These are phyloP conservation scores for Stagonosporopsis rhizophila DNA, from an alignment of 2,329 filamentous ascomycete species.

Conservation along the genomic window DNA sequence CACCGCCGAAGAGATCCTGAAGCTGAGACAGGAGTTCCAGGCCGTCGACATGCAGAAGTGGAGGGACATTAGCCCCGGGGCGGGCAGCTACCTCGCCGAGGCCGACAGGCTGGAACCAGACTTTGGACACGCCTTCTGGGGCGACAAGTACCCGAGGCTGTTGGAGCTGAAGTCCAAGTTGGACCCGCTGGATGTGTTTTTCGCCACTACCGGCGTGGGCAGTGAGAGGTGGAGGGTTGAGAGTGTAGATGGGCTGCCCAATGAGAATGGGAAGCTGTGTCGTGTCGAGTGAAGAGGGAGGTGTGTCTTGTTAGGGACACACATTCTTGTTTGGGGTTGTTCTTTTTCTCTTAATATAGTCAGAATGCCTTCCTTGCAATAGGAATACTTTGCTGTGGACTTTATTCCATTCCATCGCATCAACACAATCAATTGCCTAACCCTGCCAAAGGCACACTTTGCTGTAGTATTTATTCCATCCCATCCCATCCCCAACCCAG, in stretches of 20 bases:
- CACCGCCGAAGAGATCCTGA: conserved; percentile 25
- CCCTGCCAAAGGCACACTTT: too few species aligned
- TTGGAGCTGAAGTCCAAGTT: conserved; percentile 34
- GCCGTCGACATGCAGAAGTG: conserved; percentile 27
- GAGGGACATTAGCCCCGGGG: conserved; percentile 31
- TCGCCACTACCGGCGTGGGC: conserved; percentile 41
- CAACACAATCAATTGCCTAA: too few species aligned
- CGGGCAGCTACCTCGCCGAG: conserved; percentile 40
- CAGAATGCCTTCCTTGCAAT: too few species aligned
- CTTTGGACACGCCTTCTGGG: conserved; percentile 41
- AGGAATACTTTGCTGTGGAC: too few species aligned
- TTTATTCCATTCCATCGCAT: too few species aligned
- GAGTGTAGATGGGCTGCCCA: conserved; percentile 43
- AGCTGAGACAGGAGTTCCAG: conserved; percentile 21
- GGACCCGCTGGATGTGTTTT: conserved; percentile 48
- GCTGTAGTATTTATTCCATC: too few species aligned
- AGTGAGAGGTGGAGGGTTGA: conserved; percentile 47
- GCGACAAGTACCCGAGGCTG: conserved; percentile 36
- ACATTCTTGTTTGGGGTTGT: too few species aligned
- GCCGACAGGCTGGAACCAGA: conserved; percentile 34
- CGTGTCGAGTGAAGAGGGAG: conserved; percentile 25
- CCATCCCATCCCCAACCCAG: too few species aligned
- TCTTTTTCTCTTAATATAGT: too few species aligned
- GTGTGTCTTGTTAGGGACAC: too few species aligned
- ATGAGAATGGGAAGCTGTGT: conserved; percentile 48